These are phyloP conservation scores for Coccomyxa subellipsoidea DNA, from an alignment of 163 green algal genomes.

Conservation along the genomic window DNA sequence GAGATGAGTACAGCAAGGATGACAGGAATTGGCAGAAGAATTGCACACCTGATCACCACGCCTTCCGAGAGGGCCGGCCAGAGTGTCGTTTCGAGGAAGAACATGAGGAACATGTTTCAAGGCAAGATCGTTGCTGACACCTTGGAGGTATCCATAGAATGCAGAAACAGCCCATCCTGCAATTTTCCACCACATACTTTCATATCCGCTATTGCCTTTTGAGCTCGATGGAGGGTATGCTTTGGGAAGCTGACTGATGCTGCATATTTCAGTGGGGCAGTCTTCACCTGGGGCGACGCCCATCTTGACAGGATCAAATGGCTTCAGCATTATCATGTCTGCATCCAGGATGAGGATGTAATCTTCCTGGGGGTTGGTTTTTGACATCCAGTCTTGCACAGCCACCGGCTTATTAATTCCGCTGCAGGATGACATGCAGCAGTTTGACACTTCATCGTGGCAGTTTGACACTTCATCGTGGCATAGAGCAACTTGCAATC, in stretches of 20 bases:
- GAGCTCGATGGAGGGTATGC: too few species aligned
- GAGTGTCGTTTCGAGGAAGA: slow-evolving; percentile 66
- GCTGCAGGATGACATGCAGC: not conserved
- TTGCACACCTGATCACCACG: slow-evolving; percentile 50
- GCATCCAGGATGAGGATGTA: slow-evolving; percentile 61
- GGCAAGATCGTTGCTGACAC: slow-evolving; percentile 73
- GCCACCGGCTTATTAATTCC: slow-evolving; percentile 89
- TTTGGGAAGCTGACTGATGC: too few species aligned
- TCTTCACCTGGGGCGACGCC: slow-evolving; percentile 9
- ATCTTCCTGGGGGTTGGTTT: slow-evolving; percentile 47
- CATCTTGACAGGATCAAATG: slow-evolving; percentile 39
- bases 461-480: too few species aligned
- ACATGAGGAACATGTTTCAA: slow-evolving; percentile 76
- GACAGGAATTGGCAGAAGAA: not conserved
- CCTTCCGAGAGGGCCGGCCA: slow-evolving; percentile 60
- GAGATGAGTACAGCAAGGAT: too few species aligned
- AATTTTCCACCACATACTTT: not conserved
- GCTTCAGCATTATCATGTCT: slow-evolving; percentile 59
- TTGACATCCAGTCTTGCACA: slow-evolving; percentile 56
- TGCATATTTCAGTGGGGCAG: too few species aligned
- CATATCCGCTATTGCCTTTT: not conserved
- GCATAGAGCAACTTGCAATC: too few species aligned
- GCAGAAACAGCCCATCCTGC: slow-evolving; percentile 49
- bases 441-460: too few species aligned
- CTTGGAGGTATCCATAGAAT: slow-evolving; percentile 85